Conservation (phyloP, 805 yeast species). For the Nakazawaea ambrosiae region DNA sequence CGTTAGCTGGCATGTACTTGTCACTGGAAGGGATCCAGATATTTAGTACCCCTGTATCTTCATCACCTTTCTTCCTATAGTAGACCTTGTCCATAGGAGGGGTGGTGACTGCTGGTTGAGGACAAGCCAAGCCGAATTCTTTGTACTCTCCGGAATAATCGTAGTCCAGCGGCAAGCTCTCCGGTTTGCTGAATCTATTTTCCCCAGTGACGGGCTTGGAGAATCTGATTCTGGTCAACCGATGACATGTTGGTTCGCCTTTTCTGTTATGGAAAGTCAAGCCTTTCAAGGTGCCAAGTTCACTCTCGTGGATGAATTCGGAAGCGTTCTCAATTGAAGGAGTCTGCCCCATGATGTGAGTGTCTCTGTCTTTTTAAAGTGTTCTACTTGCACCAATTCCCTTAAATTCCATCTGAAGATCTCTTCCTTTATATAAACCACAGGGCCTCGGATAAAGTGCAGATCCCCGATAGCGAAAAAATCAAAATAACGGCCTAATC, state of each 20-base stretch:
- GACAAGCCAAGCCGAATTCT: conserved; percentile 26
- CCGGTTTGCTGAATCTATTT: conserved; percentile 8
- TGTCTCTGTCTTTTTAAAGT: too few species aligned
- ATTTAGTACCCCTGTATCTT: conserved; percentile 27
- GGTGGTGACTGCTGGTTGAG: conserved; percentile 28
- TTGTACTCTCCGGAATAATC: conserved; percentile 33
- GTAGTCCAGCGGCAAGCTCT: conserved; percentile 22
- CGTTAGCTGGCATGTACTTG: conserved; percentile 24
- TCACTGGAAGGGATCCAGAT: conserved; percentile 31
- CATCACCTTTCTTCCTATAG: conserved; percentile 19
- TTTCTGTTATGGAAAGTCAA: conserved; percentile 4
- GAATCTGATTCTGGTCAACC: conserved; percentile 7
- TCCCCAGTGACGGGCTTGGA: conserved; percentile 1
- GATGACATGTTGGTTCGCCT: conserved; percentile 7
- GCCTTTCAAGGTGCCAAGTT: conserved; percentile 5
- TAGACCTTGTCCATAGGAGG: conserved; percentile 14
- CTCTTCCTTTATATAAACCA: too few species aligned
- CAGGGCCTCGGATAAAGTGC: too few species aligned
- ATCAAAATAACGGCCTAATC: too few species aligned
- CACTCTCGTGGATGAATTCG: conserved; percentile 1
- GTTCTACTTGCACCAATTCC: too few species aligned
- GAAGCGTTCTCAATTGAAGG: conserved; percentile 4
- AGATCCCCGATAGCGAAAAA: too few species aligned
- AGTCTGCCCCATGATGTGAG: conserved; percentile 7
- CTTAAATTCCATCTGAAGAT: too few species aligned